Base-by-base conservation (phyloP, 495 filamentous ascomycete species). In the Alectoria sarmentosa region DNA sequence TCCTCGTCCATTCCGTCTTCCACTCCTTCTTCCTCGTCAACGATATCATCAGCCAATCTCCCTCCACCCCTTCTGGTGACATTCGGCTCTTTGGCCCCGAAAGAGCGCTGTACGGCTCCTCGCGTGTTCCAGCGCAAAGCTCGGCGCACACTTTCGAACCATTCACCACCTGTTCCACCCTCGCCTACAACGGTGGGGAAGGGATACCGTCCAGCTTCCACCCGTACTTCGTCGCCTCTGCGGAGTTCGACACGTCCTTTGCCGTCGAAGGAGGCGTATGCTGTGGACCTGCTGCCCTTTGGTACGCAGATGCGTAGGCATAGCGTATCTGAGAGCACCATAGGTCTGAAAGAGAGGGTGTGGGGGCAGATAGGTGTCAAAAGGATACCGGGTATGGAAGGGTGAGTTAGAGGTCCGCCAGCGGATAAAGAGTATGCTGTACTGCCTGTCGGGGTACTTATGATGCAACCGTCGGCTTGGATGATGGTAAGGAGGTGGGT, bases 311-410 rank as follows among this genome's bases (percentile, higher is more conserved):
- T 87, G 58, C 91, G 90, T 54, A 98, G 83, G 32, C 92, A 84
- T 75, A 96, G 87, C 42, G 87, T 93, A 75, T 98, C 94, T 41
- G 90, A 93, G n/a, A 98, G 86, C n/a, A 98, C 88, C 90, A 98
- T 96, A 38, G 94, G 94, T 14, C 94, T 85, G 84, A 98, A 98
- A 42, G 90, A 95, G 26, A 98, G 82, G 1, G 92, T 97, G 73
- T 98, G 94, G 21, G 94, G 92, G 74, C 94, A 98, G 73, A 98
- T 98, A 0, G 95, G 95, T 4, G 95, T 97, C 57, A 98, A 85
- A 19, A 98, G 89, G 73, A 98, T 97, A 69, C 92, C 94, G 11
- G 94, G 95, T 64, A 98, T 96, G 67, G 96, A 95, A 11, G 94
- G 94, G 73, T 97, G 92, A 65, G 96, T 93, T 36, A 98, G 86